Percentiles rank a stretch among this genome's conserved stretches.
phyloP scores from a whole-genome alignment of 768 basidiomycete species.

The Pulveroboletus ravenelii region DNA sequence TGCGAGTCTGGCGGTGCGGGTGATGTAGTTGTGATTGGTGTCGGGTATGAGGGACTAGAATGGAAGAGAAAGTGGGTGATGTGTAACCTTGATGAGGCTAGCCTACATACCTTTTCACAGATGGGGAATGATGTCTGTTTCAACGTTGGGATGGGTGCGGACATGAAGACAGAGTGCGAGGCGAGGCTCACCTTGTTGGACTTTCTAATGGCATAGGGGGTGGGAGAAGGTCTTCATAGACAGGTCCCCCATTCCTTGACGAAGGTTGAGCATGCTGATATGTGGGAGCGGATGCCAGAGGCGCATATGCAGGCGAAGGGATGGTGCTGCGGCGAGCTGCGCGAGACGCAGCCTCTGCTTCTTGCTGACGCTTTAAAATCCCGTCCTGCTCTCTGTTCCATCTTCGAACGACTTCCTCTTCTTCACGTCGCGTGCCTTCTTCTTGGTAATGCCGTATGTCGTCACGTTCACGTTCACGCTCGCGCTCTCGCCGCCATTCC shows the following conservation, averaged over 20 bases:
- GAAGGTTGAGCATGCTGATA: conserved; percentile 32
- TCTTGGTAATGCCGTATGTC: conserved; percentile 39
- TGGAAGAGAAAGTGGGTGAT: conserved; percentile 15
- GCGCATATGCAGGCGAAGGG: conserved; percentile 24
- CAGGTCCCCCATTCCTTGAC: conserved; percentile 28
- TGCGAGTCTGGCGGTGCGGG: conserved; percentile 46
- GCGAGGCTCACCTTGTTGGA: conserved; percentile 50
- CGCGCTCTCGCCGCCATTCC: conserved; percentile 23
- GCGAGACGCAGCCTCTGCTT: conserved; percentile 50
- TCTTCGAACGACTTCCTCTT: conserved; percentile 42
- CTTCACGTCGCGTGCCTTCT: conserved; percentile 42
- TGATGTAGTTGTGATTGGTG: conserved; percentile 67
- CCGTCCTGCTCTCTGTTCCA: conserved; percentile 52
- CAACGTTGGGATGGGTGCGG: conserved; percentile 26
- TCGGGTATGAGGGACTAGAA: conserved; percentile 38
- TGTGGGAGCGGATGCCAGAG: conserved; percentile 28
- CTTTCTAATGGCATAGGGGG: conserved; percentile 60
- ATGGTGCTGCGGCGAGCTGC: conserved; percentile 36
- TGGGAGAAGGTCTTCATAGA: conserved; percentile 32
- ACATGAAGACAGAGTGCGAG: conserved; percentile 34
- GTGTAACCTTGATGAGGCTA: background rate
- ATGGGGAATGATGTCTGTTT: conserved; percentile 25
- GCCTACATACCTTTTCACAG: conserved; percentile 34
- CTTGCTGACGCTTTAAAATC: conserved; percentile 54
- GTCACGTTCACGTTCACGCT: conserved; percentile 17